Conservation (phyloP, 345 rosid species). For the Ceriops decandra region DNA sequence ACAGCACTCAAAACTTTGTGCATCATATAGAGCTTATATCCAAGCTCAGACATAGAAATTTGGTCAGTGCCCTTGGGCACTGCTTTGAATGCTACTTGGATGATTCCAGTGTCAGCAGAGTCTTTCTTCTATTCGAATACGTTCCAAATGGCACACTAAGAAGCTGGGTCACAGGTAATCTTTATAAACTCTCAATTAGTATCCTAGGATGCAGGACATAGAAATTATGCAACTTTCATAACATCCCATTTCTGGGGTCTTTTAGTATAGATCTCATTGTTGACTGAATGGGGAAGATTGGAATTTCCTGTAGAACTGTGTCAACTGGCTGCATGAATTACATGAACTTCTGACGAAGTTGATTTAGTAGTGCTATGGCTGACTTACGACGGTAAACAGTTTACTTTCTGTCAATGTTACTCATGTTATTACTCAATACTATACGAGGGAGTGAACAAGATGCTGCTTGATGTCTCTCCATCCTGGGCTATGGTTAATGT, state of each 20-base stretch:
- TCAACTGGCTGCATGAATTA: no score
- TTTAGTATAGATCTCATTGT: no score
- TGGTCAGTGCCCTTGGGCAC: conserved; percentile 88
- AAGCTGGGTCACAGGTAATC: conserved; percentile 83
- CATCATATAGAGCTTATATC: conserved; percentile 82
- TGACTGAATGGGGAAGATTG: no score
- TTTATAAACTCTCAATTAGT: conserved; percentile 4
- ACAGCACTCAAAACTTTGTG: conserved; percentile 69
- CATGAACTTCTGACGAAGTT: no score
- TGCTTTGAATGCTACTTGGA: conserved; percentile 92
- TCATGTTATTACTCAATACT: no score
- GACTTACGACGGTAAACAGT: no score
- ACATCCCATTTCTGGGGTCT: no score
- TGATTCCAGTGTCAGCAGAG: conserved; percentile 91
- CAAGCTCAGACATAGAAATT: conserved; percentile 78
- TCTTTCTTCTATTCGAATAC: conserved; percentile 79
- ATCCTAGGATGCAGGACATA: no score
- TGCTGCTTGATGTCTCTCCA: background rate
- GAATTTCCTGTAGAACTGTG: no score
- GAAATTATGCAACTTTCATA: no score
- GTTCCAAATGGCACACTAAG: conserved; percentile 83
- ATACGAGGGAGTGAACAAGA: background rate
- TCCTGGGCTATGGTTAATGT: background rate
- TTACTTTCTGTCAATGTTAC: background rate
- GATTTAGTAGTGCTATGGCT: background rate